Evolutionary conservation across 164 flowering plant genomes (phyloP), one percentile per base, ranked within the genome.

Genomic region (Magnolia kwangsiensis): DNA sequence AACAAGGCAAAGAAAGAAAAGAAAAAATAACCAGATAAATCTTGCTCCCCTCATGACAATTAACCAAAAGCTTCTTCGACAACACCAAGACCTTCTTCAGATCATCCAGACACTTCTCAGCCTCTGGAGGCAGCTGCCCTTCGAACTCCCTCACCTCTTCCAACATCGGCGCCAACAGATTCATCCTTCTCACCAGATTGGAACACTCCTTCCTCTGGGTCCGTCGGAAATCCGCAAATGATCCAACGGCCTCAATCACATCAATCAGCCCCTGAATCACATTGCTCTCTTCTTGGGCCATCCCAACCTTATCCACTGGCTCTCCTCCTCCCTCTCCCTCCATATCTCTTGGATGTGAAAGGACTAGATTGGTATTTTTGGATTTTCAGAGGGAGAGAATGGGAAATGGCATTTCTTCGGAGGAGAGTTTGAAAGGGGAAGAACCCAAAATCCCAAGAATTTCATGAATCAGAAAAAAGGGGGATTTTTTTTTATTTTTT

Each of bases 11-110:
- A 8, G 67, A 7, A 20, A 51, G 61, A 64, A 16, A 72, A 64
- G 20, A 73, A 1, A 7, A 21, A 2, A 1, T 71, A 18, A 92
- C 97, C 93, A 92, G 81, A 77, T 78, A 88, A 77, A 94, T 88
- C 83, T 94, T 94, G 94, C 97, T 92, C 20, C 93, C 94, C 18
- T 80, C 85, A 20, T 84, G 83, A 74, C 92, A 91, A 24, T 77
- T 77, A 49, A 72, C 85, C 82, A 94, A 81, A 83, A 94, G 74
- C 74, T 88, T 89, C 85, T 80, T 88, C 14, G 90, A 91, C 31
- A 77, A 51, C 50, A 64, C 66, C 50, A 91, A 81, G 1, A 85
- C 88, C 70, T 82, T 88, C 79, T 85, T 88, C 84, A 94, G 72
- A 61, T 78, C 80, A 14, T 69, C 29, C 73, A 94, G 81, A 75